Percentiles rank a stretch among this genome's conserved stretches.
Conservation (phyloP, 2,329 filamentous ascomycete genomes). For the Aspergillus sp. region DNA sequence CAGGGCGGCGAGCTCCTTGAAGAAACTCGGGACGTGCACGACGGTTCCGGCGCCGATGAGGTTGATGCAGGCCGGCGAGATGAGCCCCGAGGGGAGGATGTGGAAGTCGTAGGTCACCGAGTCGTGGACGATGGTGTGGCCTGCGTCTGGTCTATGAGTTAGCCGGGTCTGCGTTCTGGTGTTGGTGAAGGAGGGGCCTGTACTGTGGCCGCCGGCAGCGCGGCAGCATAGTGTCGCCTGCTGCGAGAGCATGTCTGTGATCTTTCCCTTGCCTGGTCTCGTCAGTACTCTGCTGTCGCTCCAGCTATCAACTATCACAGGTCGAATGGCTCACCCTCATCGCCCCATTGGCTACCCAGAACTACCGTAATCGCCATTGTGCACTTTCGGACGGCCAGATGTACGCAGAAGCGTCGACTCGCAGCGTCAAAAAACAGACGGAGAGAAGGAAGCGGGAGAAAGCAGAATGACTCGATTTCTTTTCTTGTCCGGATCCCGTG, state of each 20-base stretch:
- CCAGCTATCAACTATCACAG: slow-evolving; percentile 3
- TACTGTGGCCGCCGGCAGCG: slow-evolving; percentile 40
- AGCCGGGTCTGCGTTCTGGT: not conserved
- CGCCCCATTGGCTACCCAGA: slow-evolving; percentile 40
- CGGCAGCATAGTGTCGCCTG: slow-evolving; percentile 36
- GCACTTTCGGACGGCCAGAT: too few species aligned
- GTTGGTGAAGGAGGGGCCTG: slow-evolving; percentile 6
- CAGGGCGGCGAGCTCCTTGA: slow-evolving; percentile 37
- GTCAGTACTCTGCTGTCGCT: too few species aligned
- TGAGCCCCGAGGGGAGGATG: slow-evolving; percentile 38
- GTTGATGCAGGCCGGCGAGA: slow-evolving; percentile 37
- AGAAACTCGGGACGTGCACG: slow-evolving; percentile 40
- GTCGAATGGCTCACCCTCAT: slow-evolving; percentile 30
- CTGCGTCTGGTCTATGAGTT: slow-evolving; percentile 24
- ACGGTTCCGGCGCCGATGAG: slow-evolving; percentile 40
- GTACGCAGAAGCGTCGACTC: slow-evolving; percentile 2
- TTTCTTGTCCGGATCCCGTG: not conserved
- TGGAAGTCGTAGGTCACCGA: slow-evolving; percentile 41
- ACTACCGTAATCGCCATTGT: slow-evolving; percentile 36
- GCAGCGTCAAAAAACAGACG: not conserved
- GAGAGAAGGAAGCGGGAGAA: not conserved
- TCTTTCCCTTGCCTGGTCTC: slow-evolving; percentile 38
- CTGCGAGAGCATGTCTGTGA: slow-evolving; percentile 39
- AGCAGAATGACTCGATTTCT: not conserved
- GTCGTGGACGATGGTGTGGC: slow-evolving; percentile 40